Base-by-base conservation (phyloP, 257 asterid genomes). In the Fraxinus excelsior region DNA sequence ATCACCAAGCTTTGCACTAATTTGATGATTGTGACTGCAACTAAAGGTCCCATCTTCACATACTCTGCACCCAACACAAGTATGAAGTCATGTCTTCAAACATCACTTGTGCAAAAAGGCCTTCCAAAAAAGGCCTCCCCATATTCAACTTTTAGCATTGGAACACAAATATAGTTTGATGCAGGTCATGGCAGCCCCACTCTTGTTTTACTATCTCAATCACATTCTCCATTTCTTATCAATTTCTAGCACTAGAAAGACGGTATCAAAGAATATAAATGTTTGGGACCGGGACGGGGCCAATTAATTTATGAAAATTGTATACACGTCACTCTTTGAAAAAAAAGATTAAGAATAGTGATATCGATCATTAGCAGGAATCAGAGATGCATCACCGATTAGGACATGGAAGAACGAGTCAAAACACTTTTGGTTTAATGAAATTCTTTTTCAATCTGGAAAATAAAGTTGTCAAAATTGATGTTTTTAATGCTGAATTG, bases 401-500 rank as follows among this genome's bases (percentile, higher is more conserved):
- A 26, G 32, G 3, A 29, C 40, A 37, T 37, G 40, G 9, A 37
- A 37, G 11, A 37, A 37, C 11, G 40, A 11, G 40, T 37, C 1
- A 7, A 7, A 37, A 37, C 40, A 37, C 40, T 37, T 37, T 37
- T 38, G 78, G 21, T 51, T 51, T 16, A 64, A 44, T 65, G 60
- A 21, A 74, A 5, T 74, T 26, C 23, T 46, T 67, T 69, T 14
- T 4, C 44, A 38, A 71, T 35, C 58, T 51, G 72, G 72, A 76
- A 66, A 70, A 69, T 71, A 42, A 78, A 69, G 68, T 74, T 67
- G 73, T 78, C 29, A 18, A 31, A 44, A 28, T 67, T 35, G 66
- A 44, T 56, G 62, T 73, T 72, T 53, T 70, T 16, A 73, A 76
- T 68, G 28, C 67, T 68, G 64, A 80, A 73, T 62, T 72, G 58